Evolutionary conservation across 1,284 basidiomycete species (phyloP).

Genomic region (Vanrija humicola): DNA sequence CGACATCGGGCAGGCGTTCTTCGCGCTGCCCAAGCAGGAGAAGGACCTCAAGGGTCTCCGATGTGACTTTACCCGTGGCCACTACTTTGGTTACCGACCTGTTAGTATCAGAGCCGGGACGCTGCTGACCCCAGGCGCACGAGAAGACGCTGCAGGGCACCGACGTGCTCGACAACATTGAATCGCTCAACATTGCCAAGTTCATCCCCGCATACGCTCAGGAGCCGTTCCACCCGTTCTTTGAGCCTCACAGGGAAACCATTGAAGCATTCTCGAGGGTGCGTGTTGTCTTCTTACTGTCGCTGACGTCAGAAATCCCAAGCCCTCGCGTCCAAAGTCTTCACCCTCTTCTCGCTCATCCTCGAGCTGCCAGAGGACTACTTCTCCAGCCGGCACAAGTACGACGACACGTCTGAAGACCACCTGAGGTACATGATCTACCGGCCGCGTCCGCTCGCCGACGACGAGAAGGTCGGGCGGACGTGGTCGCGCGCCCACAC

Average conservation of each 20-base stretch:
- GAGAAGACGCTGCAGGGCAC: slow-evolving; percentile 30
- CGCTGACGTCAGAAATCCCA: slow-evolving; percentile 1
- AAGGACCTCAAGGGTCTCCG: slow-evolving; percentile 4
- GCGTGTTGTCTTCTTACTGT: not conserved
- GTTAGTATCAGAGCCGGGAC: not conserved
- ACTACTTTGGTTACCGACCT: slow-evolving; percentile 32
- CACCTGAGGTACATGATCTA: slow-evolving; percentile 39
- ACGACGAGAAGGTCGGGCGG: slow-evolving; percentile 27
- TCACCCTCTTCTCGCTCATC: slow-evolving; percentile 33
- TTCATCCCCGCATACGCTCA: slow-evolving; percentile 23
- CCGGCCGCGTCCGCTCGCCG: slow-evolving; percentile 29
- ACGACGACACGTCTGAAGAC: slow-evolving; percentile 28
- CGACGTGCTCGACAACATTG: slow-evolving; percentile 34
- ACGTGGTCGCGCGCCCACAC: slow-evolving; percentile 35
- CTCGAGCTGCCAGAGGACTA: slow-evolving; percentile 40
- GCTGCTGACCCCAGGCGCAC: slow-evolving; percentile 3
- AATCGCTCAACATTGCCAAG: slow-evolving; percentile 32
- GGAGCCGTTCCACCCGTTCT: slow-evolving; percentile 27
- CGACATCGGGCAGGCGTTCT: slow-evolving; percentile 33
- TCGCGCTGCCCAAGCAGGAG: slow-evolving; percentile 20
- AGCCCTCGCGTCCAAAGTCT: slow-evolving; percentile 19
- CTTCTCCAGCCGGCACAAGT: slow-evolving; percentile 34
- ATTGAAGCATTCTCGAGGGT: slow-evolving; percentile 12
- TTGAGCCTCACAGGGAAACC: slow-evolving; percentile 9
- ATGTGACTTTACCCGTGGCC: slow-evolving; percentile 22